phyloP scores from a whole-genome alignment of 768 basidiomycete species.

The Mycena indigotica region DNA sequence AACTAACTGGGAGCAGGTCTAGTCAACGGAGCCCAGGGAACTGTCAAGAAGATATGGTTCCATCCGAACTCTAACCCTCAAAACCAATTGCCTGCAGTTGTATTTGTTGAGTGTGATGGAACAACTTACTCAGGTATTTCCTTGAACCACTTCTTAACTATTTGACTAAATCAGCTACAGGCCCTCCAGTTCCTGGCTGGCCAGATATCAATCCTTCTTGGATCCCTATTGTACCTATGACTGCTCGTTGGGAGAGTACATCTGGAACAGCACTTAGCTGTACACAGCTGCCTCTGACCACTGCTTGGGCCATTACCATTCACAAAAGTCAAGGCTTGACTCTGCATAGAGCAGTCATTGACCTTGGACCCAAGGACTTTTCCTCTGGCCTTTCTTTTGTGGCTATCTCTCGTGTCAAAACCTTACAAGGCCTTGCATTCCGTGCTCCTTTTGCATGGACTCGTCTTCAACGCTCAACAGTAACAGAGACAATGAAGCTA shows the following conservation, averaged over 20 bases:
- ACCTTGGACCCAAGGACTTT: too few relatives aligned
- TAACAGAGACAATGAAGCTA: conserved; percentile 1
- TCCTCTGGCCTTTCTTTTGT: too few relatives aligned
- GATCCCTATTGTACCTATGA: background rate
- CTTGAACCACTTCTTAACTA: conserved; percentile 55
- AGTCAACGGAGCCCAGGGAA: conserved; percentile 3
- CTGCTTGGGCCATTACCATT: conserved; percentile 62
- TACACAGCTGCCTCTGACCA: background rate
- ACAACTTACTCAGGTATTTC: conserved; percentile 6
- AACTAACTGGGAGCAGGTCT: background rate
- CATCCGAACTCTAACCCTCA: background rate
- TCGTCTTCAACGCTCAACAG: background rate
- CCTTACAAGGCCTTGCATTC: conserved; percentile 8
- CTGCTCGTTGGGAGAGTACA: background rate
- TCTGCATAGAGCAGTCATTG: too few relatives aligned
- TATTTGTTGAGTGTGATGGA: background rate
- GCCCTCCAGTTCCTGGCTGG: background rate
- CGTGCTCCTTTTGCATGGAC: background rate
- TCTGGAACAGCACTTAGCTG: conserved; percentile 32
- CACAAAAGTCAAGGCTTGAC: too few relatives aligned
- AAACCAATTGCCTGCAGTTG: conserved; percentile 1
- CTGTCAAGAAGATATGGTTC: conserved; percentile 5
- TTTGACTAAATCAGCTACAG: conserved; percentile 49
- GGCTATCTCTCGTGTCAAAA: conserved; percentile 4
- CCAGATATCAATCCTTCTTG: background rate